These are phyloP conservation scores for Dichotomopilus funicola DNA, from an alignment of 2,329 filamentous ascomycete genomes.

Conservation along the genomic window DNA sequence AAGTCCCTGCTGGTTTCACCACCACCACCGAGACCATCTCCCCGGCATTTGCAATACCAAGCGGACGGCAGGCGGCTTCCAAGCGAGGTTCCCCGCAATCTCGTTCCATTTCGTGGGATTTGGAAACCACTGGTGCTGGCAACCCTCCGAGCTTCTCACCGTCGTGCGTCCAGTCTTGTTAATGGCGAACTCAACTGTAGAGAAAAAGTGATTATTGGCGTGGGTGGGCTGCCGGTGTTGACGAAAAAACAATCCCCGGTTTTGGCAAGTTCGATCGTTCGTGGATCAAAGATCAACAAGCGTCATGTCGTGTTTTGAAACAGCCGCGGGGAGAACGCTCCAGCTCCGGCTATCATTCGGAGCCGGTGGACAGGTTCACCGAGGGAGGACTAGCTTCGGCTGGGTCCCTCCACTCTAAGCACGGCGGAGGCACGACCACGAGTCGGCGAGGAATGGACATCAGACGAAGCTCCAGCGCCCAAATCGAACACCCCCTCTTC, in stretches of 20 bases:
- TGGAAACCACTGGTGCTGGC: not conserved
- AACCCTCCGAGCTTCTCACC: too few relatives aligned
- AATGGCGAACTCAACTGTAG: too few relatives aligned
- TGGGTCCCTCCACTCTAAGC: conserved; percentile 5
- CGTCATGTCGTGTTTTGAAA: not conserved
- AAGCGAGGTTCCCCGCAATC: conserved; percentile 14
- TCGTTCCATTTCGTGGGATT: not conserved
- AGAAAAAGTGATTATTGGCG: too few relatives aligned
- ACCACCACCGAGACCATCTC: conserved; percentile 7
- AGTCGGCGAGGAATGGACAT: conserved; percentile 7
- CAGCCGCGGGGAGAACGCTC: not conserved
- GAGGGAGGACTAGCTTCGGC: conserved; percentile 5
- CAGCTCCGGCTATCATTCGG: conserved; percentile 1
- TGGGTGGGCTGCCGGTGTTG: not conserved
- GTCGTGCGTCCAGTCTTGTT: too few relatives aligned
- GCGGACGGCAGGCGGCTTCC: conserved; percentile 8
- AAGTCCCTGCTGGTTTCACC: conserved; percentile 7
- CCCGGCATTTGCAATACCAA: conserved; percentile 19
- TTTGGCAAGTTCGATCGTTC: not conserved
- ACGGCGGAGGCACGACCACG: conserved; percentile 14
- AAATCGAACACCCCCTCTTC: not conserved
- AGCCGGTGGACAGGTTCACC: conserved; percentile 3
- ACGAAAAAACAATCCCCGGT: not conserved
- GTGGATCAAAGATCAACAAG: not conserved
- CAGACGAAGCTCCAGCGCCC: conserved; percentile 6